Base-by-base conservation (phyloP, 2,329 filamentous ascomycete species). In the Conoideocrella luteorostrata region DNA sequence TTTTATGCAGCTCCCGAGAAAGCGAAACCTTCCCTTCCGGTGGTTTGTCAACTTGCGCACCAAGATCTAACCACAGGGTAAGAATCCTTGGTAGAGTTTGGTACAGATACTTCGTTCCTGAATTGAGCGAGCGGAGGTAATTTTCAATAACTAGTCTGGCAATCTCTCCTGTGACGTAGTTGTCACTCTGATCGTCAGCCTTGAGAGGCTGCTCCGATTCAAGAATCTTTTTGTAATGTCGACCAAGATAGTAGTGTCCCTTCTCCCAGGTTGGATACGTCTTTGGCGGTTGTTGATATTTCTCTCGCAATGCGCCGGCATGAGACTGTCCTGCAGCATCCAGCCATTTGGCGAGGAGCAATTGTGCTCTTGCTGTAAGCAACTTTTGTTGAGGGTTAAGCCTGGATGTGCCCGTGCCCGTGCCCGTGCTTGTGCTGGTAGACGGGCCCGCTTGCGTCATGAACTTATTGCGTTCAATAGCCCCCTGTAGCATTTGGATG, bases 331-430 rank as follows among this genome's bases (percentile, higher is more conserved):
- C 93, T n/a, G 91, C 87, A 44, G 78, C 83, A 58, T 97, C 94
- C 22, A 96, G 82, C 94, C 94, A 99, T 61, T 96, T 97, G 11
- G 93, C 93, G 21, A 96, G 78, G 28, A 97, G 73, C 7, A 99
- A 73, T 58, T 95, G 83, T 20, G 93, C 90, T 61, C 88, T 76
- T 6, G 82, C 84, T n/a, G 78, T 80, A 35, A 88, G 66, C 29
- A 84, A 65, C 47, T 72, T 78, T 51, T 79, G 75, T 37, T 80
- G 73, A 1, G 64, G 56, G 39, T 70, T 74, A 15, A 67, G 44
- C 39, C 61, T 64, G 11, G 52, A 67, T 15, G 46, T 63, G 60
- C 50, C 54, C 43, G 46, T 63, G 55, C 54, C 56, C 48, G 46
- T 63, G 55, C 54, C 56, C 48, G 46, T 63, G 60, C 50, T 53